phyloP scores from a whole-genome alignment of 2,329 filamentous ascomycete species.

The Fusarium napiforme region DNA sequence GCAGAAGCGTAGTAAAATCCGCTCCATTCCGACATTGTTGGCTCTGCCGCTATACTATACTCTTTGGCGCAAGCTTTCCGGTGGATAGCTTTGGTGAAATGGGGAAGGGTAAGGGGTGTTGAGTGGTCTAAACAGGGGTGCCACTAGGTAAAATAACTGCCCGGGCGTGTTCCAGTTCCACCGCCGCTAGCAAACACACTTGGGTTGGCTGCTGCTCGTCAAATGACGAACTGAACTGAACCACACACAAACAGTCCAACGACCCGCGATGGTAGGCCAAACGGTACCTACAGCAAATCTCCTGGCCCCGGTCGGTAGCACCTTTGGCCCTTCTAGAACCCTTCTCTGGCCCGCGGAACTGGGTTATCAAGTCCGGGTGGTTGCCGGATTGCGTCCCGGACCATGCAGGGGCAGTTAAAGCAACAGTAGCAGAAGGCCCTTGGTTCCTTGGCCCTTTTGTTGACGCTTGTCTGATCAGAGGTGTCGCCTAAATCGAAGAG shows the following conservation, averaged over 20 bases:
- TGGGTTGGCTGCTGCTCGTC: neutral
- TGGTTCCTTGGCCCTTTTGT: conserved; percentile 20
- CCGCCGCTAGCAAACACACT: conserved; percentile 20
- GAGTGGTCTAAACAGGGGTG: conserved; percentile 38
- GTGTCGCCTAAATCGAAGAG: conserved; percentile 12
- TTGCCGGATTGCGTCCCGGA: conserved; percentile 38
- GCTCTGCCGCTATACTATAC: conserved; percentile 29
- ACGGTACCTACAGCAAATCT: conserved; percentile 17
- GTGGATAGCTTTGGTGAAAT: conserved; percentile 21
- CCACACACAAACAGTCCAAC: neutral
- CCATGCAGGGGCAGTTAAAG: conserved; percentile 31
- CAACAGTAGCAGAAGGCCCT: conserved; percentile 14
- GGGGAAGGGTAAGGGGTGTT: conserved; percentile 26
- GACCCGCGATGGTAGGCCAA: neutral
- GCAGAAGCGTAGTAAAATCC: conserved; percentile 46
- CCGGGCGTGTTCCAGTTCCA: conserved; percentile 11
- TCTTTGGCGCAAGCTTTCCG: conserved; percentile 42
- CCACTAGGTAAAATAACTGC: conserved; percentile 28
- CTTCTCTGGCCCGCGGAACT: conserved; percentile 46
- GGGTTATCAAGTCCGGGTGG: conserved; percentile 36
- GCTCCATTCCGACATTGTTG: conserved; percentile 49
- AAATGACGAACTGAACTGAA: neutral
- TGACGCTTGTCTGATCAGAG: conserved; percentile 12
- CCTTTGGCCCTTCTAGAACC: conserved; percentile 46
- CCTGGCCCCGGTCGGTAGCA: conserved; percentile 29